phyloP scores from a whole-genome alignment of 345 rosid genomes.

The Hibiscus trionum region DNA sequence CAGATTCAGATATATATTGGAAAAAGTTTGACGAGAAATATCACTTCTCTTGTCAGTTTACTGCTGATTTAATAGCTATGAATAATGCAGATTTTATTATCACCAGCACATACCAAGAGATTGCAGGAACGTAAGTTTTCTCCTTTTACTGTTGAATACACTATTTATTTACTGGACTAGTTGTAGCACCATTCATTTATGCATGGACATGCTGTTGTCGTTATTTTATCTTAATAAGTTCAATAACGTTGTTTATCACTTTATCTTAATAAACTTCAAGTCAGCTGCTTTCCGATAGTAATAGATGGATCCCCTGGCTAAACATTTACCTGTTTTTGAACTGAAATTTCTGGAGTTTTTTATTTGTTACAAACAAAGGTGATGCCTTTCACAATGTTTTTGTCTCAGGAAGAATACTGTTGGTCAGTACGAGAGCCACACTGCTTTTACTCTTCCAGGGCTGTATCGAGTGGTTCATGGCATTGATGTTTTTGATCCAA shows the following conservation, averaged over 20 bases:
- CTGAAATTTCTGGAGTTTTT: conserved; percentile 8
- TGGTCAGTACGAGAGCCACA: conserved; percentile 97
- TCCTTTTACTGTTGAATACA: neutral
- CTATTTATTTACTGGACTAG: neutral
- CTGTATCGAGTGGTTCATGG: conserved; percentile 90
- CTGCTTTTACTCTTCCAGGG: conserved; percentile 90
- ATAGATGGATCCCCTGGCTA: neutral
- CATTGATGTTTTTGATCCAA: conserved; percentile 93
- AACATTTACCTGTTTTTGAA: neutral
- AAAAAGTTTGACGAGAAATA: conserved; percentile 82
- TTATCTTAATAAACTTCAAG: neutral
- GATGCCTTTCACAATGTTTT: neutral
- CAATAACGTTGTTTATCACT: neutral
- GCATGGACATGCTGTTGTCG: neutral
- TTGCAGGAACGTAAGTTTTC: conserved; percentile 88
- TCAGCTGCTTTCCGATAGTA: neutral
- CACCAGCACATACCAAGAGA: conserved; percentile 98
- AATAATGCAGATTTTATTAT: conserved; percentile 94
- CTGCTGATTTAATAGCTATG: conserved; percentile 96
- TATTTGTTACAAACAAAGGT: neutral
- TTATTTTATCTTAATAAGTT: neutral
- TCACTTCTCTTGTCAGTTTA: conserved; percentile 96
- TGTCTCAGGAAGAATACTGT: conserved; percentile 78
- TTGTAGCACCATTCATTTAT: neutral
- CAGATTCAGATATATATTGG: conserved; percentile 99